Conservation (phyloP, 306 rosid genomes). For the Dryas drummondii region DNA sequence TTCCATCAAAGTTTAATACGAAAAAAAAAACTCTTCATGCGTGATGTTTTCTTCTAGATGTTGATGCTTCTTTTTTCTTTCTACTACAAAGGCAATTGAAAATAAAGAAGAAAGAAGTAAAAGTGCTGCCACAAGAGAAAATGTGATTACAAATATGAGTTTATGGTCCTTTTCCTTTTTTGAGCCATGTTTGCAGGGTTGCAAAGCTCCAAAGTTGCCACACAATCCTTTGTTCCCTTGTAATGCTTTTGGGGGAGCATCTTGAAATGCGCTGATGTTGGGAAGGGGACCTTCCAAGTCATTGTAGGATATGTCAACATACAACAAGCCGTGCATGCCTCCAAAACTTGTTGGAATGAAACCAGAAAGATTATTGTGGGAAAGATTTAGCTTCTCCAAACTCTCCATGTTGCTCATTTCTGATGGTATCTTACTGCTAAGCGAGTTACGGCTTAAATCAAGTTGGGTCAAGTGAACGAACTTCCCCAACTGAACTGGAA, state of each 20-base stretch:
- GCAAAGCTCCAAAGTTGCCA: background rate
- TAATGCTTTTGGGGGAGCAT: background rate
- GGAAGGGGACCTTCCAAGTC: constrained; percentile 14
- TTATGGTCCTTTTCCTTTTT: background rate
- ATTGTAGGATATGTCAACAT: background rate
- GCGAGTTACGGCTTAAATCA: background rate
- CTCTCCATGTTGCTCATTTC: background rate
- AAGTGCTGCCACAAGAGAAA: background rate
- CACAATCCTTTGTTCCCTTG: background rate
- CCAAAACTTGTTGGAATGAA: background rate
- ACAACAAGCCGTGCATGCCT: background rate
- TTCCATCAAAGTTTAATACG: background rate
- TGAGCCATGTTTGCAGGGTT: background rate
- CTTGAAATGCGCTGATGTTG: background rate
- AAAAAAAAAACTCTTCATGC: background rate
- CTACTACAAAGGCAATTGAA: background rate
- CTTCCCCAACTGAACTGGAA: background rate
- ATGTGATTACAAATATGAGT: background rate
- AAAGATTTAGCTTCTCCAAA: background rate
- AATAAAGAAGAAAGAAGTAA: background rate
- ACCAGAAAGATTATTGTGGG: constrained; percentile 7
- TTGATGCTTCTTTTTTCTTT: background rate
- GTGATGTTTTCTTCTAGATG: background rate
- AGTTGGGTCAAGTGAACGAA: background rate
- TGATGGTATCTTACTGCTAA: background rate